Evolutionary conservation across 73 alveolate species (phyloP).

Genomic region (Paramecium sonneborni): DNA sequence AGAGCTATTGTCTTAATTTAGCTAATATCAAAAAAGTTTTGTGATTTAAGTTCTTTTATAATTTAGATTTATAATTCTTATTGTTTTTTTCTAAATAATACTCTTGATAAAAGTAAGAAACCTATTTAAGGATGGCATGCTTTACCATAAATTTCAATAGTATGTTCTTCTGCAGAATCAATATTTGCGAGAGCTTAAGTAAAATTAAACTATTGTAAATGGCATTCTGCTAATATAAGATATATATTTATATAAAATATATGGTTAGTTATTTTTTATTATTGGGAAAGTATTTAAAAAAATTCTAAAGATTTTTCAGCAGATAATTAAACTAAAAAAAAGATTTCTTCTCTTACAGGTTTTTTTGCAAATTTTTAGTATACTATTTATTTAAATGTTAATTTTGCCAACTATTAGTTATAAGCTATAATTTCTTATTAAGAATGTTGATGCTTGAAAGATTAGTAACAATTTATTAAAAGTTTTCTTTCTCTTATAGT

Average conservation of each 20-base stretch:
- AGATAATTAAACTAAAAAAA: neutral
- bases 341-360: neutral
- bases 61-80: neutral
- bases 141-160: conserved; percentile 1
- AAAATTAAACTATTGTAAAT: neutral
- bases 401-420: neutral
- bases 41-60: neutral
- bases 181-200: neutral
- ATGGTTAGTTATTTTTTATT: neutral
- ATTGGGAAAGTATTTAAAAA: neutral
- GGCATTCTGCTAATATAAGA: neutral
- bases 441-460: neutral
- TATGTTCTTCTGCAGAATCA: neutral
- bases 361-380: neutral
- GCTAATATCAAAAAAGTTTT: neutral
- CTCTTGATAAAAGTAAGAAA: neutral
- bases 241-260: neutral
- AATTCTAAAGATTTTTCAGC: neutral
- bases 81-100: neutral
- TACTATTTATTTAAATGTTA: neutral
- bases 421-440: neutral
- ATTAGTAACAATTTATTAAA: neutral
- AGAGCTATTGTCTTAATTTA: neutral
- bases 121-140: neutral
- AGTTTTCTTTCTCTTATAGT: neutral